phyloP scores from a whole-genome alignment of 306 rosid species.

The Dryas octopetala region DNA sequence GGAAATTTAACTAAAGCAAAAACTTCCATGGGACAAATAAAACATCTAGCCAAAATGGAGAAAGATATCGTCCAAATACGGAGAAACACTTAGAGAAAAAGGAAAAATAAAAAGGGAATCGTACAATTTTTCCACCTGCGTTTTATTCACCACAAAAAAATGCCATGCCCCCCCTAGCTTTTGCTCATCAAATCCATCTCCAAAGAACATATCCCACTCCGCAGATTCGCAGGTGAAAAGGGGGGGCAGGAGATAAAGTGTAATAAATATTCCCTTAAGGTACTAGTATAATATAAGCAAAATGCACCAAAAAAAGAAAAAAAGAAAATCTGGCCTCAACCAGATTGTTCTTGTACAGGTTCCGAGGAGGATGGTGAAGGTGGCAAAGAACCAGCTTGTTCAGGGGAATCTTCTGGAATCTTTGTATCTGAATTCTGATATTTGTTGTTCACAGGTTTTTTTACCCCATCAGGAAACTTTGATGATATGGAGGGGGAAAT shows the following conservation, averaged over 20 bases:
- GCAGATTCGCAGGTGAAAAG: constrained; percentile 52
- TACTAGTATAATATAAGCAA: constrained; percentile 24
- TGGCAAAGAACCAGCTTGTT: constrained; percentile 47
- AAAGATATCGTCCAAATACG: constrained; percentile 24
- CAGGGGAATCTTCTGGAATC: constrained; percentile 42
- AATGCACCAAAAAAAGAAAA: constrained; percentile 24
- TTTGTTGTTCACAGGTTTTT: constrained; percentile 37
- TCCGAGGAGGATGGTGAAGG: constrained; percentile 54
- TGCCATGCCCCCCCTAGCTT: constrained; percentile 52
- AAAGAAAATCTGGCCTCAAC: constrained; percentile 28
- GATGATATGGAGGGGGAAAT: constrained; percentile 55
- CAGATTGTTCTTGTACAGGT: constrained; percentile 50
- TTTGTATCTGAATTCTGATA: constrained; percentile 46
- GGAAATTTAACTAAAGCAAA: background rate
- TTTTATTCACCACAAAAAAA: constrained; percentile 83
- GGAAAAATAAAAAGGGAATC: background rate
- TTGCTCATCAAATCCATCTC: constrained; percentile 46
- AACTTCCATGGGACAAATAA: background rate
- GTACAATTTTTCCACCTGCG: constrained; percentile 73
- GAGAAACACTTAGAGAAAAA: background rate
- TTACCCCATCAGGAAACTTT: constrained; percentile 37
- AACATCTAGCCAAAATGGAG: background rate
- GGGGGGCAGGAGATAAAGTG: constrained; percentile 60
- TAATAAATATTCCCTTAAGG: constrained; percentile 44
- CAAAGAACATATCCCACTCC: constrained; percentile 31